Evolutionary conservation across 2,329 filamentous ascomycete genomes (phyloP).

Genomic region (Aspergillus calidoustus): DNA sequence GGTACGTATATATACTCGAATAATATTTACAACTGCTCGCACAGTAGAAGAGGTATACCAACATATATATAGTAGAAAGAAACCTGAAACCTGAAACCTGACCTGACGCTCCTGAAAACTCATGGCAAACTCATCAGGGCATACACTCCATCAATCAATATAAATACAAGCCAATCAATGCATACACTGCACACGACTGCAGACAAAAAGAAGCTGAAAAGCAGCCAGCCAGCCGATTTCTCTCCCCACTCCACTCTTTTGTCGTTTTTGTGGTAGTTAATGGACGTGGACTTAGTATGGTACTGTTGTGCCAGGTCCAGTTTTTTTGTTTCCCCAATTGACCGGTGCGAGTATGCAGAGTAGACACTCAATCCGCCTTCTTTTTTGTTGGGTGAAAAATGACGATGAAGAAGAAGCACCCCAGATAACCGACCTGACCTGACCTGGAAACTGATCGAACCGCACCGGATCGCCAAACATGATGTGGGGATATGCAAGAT

Average conservation of each 20-base stretch:
- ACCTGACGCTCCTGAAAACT: neutral
- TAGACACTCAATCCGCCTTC: neutral
- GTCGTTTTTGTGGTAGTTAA: neutral
- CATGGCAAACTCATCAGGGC: constrained; percentile 17
- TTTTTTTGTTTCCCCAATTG: constrained; percentile 1
- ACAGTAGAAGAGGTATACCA: neutral
- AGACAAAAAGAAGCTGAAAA: neutral
- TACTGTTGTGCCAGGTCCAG: constrained; percentile 1
- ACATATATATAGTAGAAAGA: neutral
- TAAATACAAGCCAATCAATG: constrained; percentile 20
- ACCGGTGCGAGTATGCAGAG: constrained; percentile 2
- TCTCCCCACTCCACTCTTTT: neutral
- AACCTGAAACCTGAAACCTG: constrained; percentile 2
- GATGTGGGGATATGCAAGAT: constrained; percentile 19
- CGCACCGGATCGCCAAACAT: constrained; percentile 17
- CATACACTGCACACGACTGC: neutral
- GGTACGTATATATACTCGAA: neutral
- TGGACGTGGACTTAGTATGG: neutral
- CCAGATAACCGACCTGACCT: constrained; percentile 9
- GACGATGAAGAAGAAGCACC: neutral
- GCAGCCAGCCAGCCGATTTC: neutral
- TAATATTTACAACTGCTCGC: neutral
- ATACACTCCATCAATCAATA: constrained; percentile 19
- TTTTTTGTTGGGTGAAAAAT: neutral
- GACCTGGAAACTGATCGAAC: neutral